A percentile compares a stretch with the other conserved stretches of the same genome.
phyloP scores from a whole-genome alignment of 257 asterid genomes.

The Solanum neorickii region DNA sequence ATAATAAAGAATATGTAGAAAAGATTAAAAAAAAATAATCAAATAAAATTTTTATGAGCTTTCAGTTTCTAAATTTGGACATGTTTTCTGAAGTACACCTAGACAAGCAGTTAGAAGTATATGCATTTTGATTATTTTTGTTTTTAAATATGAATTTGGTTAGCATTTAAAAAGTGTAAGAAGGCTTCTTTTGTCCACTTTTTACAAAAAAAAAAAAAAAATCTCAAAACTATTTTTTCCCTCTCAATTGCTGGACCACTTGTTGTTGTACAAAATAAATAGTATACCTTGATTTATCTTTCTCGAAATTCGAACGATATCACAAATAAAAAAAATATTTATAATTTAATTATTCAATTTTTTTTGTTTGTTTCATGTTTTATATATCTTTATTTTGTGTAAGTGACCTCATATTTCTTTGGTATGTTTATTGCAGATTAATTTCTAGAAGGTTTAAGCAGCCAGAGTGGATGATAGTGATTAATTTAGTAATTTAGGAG shows the following conservation, averaged over 20 bases:
- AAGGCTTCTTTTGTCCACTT: neutral
- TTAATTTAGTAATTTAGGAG: neutral
- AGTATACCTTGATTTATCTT: neutral
- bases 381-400: neutral
- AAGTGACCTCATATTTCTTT: neutral
- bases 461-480: neutral
- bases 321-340: neutral
- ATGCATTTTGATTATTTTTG: neutral
- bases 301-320: neutral
- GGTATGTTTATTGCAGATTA: neutral
- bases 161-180: neutral
- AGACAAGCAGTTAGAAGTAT: neutral
- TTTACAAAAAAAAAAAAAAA: neutral
- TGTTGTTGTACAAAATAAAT: neutral
- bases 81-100: neutral
- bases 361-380: neutral
- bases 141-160: neutral
- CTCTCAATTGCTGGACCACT: neutral
- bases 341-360: no score
- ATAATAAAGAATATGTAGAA: neutral
- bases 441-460: neutral
- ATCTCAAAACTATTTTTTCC: no score
- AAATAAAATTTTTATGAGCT: neutral
- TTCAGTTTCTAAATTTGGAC: neutral
- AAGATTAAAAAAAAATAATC: neutral